Base-by-base conservation (phyloP, 257 asterid genomes). In the Solanum medicagineum region DNA sequence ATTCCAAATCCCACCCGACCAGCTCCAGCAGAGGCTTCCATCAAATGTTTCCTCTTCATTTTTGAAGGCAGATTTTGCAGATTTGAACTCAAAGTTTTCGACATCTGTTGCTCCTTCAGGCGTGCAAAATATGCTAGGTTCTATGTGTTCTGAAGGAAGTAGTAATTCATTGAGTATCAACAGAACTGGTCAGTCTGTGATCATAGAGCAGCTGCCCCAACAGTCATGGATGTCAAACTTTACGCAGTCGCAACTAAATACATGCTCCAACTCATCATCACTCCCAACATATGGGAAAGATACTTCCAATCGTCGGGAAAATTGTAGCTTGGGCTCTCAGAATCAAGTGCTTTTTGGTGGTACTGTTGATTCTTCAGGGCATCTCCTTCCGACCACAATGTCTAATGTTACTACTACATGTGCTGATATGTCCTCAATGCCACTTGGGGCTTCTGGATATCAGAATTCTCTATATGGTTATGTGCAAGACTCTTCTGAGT, bases 71-170 rank as follows among this genome's bases (percentile, higher is more conserved):
- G 95, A 93, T 63, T 91, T 91, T 59, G 29, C 91, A n/a, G 93
- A 90, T 81, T 86, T 90, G 36, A 93, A 88, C 89, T 54, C 89
- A 36, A 92, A 91, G 80, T 91, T 92, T 86, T 85, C 93, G 1
- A 86, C 93, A 63, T 59, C 94, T 6, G 40, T 86, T 86, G 83
- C 92, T 84, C 93, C 93, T 81, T 80, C 93, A 54, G 86, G 90
- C 74, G 84, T 93, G 93, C 98, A 93, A 79, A 92, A 94, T 85
- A 88, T 93, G 94, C 85, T 95, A 74, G 97, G 97, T 73, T 89
- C 97, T 0, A 85, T 94, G 56, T 89, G 93, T 81, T 87, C 92
- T 9, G 98, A 94, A 86, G 98, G 96, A 83, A 94, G 92, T 86
- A 87, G 89, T 20, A 93, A 92, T 89, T 92, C 90, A 17, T 66